Evolutionary conservation across 2,329 filamentous ascomycete genomes (phyloP), one percentile per base, ranked within the genome.

Genomic region (Bisporella sp.): DNA sequence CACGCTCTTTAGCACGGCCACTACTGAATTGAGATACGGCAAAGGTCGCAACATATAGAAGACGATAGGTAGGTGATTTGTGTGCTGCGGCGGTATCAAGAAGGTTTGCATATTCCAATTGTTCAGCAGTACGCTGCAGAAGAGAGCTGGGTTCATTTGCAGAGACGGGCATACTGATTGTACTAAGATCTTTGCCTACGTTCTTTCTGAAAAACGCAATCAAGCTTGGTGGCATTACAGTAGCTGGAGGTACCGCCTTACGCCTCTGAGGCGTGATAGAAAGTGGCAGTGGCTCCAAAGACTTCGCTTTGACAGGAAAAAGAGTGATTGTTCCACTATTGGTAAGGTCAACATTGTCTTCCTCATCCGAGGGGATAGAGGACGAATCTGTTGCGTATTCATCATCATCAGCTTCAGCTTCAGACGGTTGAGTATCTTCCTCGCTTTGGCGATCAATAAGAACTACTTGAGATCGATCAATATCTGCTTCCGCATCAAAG

Each of bases 141-240:
- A 95, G 72, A 0, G 92, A 96, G 1, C 84, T 81, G 0, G 93
- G 93, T 66, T 99, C 93, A 68, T 99, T 99, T 29, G 92, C 85
- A 4, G 92, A 95, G 1, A 96, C 93, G 0, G 93, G 93, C 92
- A 97, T 97, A 45, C 89, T 91, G 57, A 99, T 95, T 3, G 90
- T 95, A 53, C 89, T 96, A 45, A 99, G 74, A 68, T 99, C 93
- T 68, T 99, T 99, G 64, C 93, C 93, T 7, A 97, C 93, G 60
- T 99, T 99, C 69, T 97, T 99, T 59, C 93, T 84, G 32, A 97
- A 77, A 66, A 97, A 96, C 0, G 89, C 88, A 58, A 99, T 96
- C 48, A 99, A 73, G 66, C 89, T 96, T 0, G 93, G 93, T 0
- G 93, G 93, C 51, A 83, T 73, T 11, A 90, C 82, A 31, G 84